Percentiles rank a stretch among this genome's conserved stretches.
These are phyloP conservation scores for Ogataea henricii DNA, from an alignment of 805 yeast genomes.

Conservation along the genomic window DNA sequence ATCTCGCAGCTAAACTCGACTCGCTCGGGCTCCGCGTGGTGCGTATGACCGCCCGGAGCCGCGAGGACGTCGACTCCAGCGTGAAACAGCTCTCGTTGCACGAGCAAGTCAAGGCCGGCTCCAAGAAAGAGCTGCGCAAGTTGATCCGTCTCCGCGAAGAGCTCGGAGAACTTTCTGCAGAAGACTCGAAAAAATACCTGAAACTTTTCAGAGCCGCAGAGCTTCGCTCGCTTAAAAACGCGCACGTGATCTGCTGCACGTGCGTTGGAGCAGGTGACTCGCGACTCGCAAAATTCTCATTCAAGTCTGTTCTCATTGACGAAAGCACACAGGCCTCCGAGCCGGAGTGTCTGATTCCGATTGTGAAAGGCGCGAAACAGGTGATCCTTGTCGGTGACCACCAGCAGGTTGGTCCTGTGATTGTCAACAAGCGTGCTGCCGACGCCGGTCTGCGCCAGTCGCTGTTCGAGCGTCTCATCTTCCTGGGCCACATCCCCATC, in stretches of 20 bases:
- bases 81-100: constrained; percentile 61
- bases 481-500: constrained; percentile 81
- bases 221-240: constrained; percentile 47
- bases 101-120: constrained; percentile 46
- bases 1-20: constrained; percentile 72
- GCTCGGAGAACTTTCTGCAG: constrained; percentile 64
- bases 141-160: constrained; percentile 60
- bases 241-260: constrained; percentile 85
- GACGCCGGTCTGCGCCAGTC: constrained; percentile 88
- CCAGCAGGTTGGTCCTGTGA: constrained; percentile 92
- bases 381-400: constrained; percentile 91
- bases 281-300: constrained; percentile 55
- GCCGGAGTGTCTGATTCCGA: constrained; percentile 87
- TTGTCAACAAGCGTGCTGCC: constrained; percentile 75
- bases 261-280: constrained; percentile 90
- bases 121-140: constrained; percentile 60
- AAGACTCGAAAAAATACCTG: constrained; percentile 50
- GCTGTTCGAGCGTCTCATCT: constrained; percentile 80
- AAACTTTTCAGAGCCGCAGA: constrained; percentile 51
- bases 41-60: constrained; percentile 69
- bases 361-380: constrained; percentile 86
- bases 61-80: constrained; percentile 78
- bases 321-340: constrained; percentile 95
- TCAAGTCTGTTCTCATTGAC: constrained; percentile 82
- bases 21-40: constrained; percentile 76